A percentile compares a stretch with the other conserved stretches of the same genome.
phyloP scores from a whole-genome alignment of 2,329 filamentous ascomycete genomes.

The Aspergillus udagawae region DNA sequence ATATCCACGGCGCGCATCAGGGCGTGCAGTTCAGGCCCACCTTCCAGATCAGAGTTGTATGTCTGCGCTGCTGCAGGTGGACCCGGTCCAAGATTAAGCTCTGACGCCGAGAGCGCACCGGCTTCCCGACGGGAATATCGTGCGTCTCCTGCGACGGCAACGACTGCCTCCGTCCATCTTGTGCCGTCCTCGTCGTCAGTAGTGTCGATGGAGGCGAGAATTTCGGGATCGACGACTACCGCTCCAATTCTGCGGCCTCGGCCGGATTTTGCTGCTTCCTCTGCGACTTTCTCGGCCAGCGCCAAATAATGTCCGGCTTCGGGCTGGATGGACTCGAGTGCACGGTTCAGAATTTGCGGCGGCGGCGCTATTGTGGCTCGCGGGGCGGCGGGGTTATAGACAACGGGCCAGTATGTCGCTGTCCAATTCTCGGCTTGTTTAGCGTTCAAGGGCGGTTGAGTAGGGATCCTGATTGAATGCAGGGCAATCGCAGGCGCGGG shows the following conservation, averaged over 20 bases:
- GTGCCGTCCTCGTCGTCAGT: slow-evolving; percentile 17
- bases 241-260: slow-evolving; percentile 40
- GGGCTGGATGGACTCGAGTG: slow-evolving; percentile 33
- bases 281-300: slow-evolving; percentile 36
- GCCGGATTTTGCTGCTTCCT: slow-evolving; percentile 33
- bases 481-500: slow-evolving; percentile 12
- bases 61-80: slow-evolving; percentile 22
- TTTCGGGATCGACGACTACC: slow-evolving; percentile 43
- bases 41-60: slow-evolving; percentile 36
- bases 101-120: slow-evolving; percentile 19
- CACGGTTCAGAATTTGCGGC: slow-evolving; percentile 32
- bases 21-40: slow-evolving; percentile 44
- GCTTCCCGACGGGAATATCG: slow-evolving; percentile 34
- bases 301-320: slow-evolving; percentile 37
- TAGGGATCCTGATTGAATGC: slow-evolving; percentile 35
- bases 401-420: slow-evolving; percentile 40
- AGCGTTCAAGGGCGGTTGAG: slow-evolving; percentile 37
- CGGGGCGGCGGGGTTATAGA: slow-evolving; percentile 43
- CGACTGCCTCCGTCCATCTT: slow-evolving; percentile 33
- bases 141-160: slow-evolving; percentile 44
- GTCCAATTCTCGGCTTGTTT: slow-evolving; percentile 43
- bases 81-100: slow-evolving; percentile 13
- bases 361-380: slow-evolving; percentile 41
- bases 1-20: slow-evolving; percentile 44
- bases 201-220: slow-evolving; percentile 22